Percentiles rank a stretch among this genome's conserved stretches.
phyloP scores from a whole-genome alignment of 2,329 filamentous ascomycete species.

The Meredithiella fracta region DNA sequence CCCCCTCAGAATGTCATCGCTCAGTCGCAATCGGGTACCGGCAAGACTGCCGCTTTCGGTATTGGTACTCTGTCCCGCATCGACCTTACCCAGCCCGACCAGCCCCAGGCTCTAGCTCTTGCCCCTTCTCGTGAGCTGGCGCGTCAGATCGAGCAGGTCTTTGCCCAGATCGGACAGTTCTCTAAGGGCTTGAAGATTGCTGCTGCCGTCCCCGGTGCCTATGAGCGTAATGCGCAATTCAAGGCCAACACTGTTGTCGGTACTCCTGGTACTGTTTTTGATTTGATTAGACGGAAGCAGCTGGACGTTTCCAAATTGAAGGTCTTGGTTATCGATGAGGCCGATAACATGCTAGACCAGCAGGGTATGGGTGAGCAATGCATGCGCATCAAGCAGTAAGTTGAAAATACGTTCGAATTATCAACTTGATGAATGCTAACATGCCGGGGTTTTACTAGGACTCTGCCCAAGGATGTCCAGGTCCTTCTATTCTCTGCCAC shows the following conservation, averaged over 20 bases:
- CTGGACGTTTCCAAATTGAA: constrained; percentile 58
- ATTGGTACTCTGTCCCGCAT: constrained; percentile 79
- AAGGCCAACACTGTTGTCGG: constrained; percentile 72
- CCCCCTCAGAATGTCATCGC: constrained; percentile 92
- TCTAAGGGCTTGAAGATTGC: constrained; percentile 58
- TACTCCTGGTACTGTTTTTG: constrained; percentile 83
- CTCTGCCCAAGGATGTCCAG: constrained; percentile 57
- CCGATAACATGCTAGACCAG: constrained; percentile 96
- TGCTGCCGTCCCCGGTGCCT: constrained; percentile 66
- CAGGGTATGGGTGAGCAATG: constrained; percentile 93
- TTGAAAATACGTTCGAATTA: constrained; percentile 16
- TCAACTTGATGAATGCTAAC: not conserved
- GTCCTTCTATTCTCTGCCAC: constrained; percentile 93
- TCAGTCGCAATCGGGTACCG: constrained; percentile 97
- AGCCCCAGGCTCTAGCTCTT: constrained; percentile 74
- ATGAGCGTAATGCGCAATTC: constrained; percentile 51
- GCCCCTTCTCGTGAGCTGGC: constrained; percentile 90
- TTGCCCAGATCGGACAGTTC: constrained; percentile 70
- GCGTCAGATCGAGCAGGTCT: constrained; percentile 78
- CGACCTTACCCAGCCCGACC: constrained; percentile 49
- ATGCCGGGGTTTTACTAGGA: not conserved
- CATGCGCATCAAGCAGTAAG: constrained; percentile 69
- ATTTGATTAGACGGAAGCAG: constrained; percentile 61
- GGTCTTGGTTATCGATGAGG: constrained; percentile 85
- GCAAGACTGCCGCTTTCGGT: constrained; percentile 93